Percentiles rank a stretch among this genome's conserved stretches.
phyloP scores from a whole-genome alignment of 2,329 filamentous ascomycete species.

The Septoria linicola region DNA sequence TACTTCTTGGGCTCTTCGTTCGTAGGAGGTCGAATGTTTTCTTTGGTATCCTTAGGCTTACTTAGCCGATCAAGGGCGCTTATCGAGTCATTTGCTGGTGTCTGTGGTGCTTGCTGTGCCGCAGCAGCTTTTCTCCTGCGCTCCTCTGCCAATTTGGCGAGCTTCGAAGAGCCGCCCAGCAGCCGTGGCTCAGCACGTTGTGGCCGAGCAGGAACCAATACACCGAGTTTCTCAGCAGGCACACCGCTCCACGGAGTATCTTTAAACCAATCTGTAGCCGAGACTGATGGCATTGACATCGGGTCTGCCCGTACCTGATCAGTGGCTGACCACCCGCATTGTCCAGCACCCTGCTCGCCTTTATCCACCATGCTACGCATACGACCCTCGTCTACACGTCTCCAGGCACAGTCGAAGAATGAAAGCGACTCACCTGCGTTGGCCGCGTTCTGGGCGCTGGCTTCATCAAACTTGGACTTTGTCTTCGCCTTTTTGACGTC shows the following conservation, averaged over 20 bases:
- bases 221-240: slow-evolving; percentile 62
- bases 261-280: slow-evolving; percentile 65
- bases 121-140: slow-evolving; percentile 73
- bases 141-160: slow-evolving; percentile 84
- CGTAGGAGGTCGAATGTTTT: slow-evolving; percentile 25
- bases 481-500: slow-evolving; percentile 44
- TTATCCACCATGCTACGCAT: neutral
- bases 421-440: slow-evolving; percentile 47
- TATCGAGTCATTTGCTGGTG: slow-evolving; percentile 33
- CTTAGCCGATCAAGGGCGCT: slow-evolving; percentile 47
- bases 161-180: slow-evolving; percentile 82
- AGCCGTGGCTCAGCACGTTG: slow-evolving; percentile 56
- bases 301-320: slow-evolving; percentile 17
- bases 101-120: slow-evolving; percentile 15
- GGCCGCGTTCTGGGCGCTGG: slow-evolving; percentile 44
- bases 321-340: slow-evolving; percentile 11
- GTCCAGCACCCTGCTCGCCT: neutral
- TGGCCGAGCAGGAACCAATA: slow-evolving; percentile 60
- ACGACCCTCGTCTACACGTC: neutral
- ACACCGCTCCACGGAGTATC: slow-evolving; percentile 84
- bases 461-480: slow-evolving; percentile 48
- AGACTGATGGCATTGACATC: slow-evolving; percentile 33
- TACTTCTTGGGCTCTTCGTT: slow-evolving; percentile 68
- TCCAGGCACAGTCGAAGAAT: slow-evolving; percentile 11
- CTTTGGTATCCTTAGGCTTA: slow-evolving; percentile 29